phyloP scores from a whole-genome alignment of 2,329 filamentous ascomycete species.

The Microthyrium microscopicum region DNA sequence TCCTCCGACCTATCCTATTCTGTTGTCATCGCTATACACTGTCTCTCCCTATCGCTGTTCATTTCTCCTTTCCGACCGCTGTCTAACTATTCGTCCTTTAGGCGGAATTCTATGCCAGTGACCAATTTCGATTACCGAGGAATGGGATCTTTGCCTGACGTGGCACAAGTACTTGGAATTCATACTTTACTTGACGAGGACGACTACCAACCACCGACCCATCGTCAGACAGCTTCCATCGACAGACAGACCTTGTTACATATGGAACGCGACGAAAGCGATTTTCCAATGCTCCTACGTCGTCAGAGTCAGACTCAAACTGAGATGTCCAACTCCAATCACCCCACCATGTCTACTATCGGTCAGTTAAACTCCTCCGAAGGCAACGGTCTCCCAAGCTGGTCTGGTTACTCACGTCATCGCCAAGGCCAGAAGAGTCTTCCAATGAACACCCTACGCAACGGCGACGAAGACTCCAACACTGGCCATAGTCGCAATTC shows the following conservation, averaged over 20 bases:
- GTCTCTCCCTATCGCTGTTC: too few species aligned
- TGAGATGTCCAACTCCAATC: constrained; percentile 64
- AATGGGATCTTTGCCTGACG: constrained; percentile 22
- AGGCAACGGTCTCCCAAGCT: constrained; percentile 46
- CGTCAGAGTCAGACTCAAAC: constrained; percentile 36
- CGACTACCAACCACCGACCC: constrained; percentile 23
- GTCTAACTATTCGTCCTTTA: too few species aligned
- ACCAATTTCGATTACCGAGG: constrained; percentile 51
- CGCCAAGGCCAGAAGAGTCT: constrained; percentile 46
- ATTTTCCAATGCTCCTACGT: constrained; percentile 69
- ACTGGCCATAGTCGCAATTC: too few species aligned
- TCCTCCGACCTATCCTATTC: too few species aligned
- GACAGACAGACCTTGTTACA: constrained; percentile 54
- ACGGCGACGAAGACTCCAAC: constrained; percentile 18
- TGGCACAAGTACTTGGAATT: constrained; percentile 34
- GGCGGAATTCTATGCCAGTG: constrained; percentile 89
- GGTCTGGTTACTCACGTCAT: constrained; percentile 32
- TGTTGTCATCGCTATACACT: too few species aligned
- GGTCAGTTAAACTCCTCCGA: constrained; percentile 49
- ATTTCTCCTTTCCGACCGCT: too few species aligned
- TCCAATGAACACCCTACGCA: constrained; percentile 35
- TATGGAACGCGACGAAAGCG: constrained; percentile 61
- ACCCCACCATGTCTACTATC: constrained; percentile 67
- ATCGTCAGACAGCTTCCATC: constrained; percentile 38
- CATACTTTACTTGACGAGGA: constrained; percentile 53